A percentile compares a stretch with the other conserved stretches of the same genome.
These are phyloP conservation scores for Seiridium cupressi DNA, from an alignment of 2,329 filamentous ascomycete genomes.

Conservation along the genomic window DNA sequence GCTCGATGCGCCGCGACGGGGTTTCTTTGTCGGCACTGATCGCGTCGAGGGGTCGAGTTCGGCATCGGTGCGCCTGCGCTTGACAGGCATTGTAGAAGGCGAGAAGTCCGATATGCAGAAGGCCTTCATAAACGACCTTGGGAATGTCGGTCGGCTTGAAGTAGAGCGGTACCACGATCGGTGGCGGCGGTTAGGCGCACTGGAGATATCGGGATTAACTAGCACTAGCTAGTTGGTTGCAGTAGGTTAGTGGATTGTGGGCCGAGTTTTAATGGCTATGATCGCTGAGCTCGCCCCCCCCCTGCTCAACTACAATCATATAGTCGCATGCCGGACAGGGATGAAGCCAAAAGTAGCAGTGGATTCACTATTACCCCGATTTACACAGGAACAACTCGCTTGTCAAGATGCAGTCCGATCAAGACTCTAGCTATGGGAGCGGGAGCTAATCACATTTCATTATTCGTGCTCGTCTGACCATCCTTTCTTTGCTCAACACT, in stretches of 20 bases:
- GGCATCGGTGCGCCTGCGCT: conserved; percentile 5
- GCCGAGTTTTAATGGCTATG: not conserved
- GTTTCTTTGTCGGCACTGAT: conserved; percentile 37
- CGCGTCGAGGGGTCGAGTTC: conserved; percentile 14
- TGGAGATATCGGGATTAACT: not conserved
- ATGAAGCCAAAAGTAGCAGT: too few species aligned
- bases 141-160: not conserved
- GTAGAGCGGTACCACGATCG: not conserved
- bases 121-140: not conserved
- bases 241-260: not conserved
- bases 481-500: too few species aligned
- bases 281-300: not conserved
- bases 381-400: too few species aligned
- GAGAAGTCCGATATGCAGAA: not conserved
- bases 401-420: too few species aligned
- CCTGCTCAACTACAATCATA: too few species aligned
- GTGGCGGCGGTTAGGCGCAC: not conserved
- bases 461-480: too few species aligned
- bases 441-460: too few species aligned
- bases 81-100: conserved; percentile 1
- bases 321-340: too few species aligned
- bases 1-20: conserved; percentile 23
- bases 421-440: too few species aligned
- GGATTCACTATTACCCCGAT: too few species aligned
- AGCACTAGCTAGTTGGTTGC: not conserved